Evolutionary conservation across 2,329 filamentous ascomycete species (phyloP).

Genomic region (Alternaria sp.): DNA sequence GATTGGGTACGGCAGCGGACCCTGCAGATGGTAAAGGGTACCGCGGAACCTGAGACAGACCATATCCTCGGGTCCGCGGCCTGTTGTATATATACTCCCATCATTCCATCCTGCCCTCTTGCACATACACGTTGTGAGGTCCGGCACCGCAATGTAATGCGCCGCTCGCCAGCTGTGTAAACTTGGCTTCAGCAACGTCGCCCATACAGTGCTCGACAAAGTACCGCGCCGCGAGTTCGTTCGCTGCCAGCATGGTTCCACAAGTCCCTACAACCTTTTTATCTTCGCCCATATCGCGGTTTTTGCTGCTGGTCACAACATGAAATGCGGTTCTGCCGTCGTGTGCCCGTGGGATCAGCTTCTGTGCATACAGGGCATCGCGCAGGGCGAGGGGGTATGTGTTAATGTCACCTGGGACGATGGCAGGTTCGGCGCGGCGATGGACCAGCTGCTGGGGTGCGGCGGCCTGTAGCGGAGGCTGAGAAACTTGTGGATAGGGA

Average conservation of each 20-base stretch:
- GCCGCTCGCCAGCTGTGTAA: conserved; percentile 7
- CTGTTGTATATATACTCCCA: neutral
- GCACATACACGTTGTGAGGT: conserved; percentile 7
- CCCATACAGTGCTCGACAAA: conserved; percentile 11
- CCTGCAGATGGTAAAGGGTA: conserved; percentile 5
- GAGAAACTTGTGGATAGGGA: conserved; percentile 9
- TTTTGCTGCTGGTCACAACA: conserved; percentile 3
- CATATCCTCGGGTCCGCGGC: neutral
- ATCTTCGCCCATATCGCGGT: conserved; percentile 4
- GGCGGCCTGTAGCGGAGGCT: conserved; percentile 18
- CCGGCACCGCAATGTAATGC: conserved; percentile 11
- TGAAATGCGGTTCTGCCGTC: conserved; percentile 8
- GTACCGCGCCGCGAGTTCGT: conserved; percentile 13
- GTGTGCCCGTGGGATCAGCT: neutral
- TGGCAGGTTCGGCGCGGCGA: conserved; percentile 3
- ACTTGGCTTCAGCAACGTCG: conserved; percentile 5
- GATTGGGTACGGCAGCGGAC: neutral
- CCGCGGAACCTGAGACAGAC: conserved; percentile 4
- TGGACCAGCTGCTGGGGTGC: conserved; percentile 10
- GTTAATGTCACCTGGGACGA: conserved; percentile 12
- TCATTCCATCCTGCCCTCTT: conserved; percentile 11
- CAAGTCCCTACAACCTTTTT: conserved; percentile 1
- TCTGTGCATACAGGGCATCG: conserved; percentile 18
- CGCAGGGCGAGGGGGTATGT: conserved; percentile 24
- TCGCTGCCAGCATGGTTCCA: conserved; percentile 7